Percentiles rank a stretch among this genome's conserved stretches.
These are phyloP conservation scores for Aquilaria yunnanensis DNA, from an alignment of 345 rosid species.

Conservation along the genomic window DNA sequence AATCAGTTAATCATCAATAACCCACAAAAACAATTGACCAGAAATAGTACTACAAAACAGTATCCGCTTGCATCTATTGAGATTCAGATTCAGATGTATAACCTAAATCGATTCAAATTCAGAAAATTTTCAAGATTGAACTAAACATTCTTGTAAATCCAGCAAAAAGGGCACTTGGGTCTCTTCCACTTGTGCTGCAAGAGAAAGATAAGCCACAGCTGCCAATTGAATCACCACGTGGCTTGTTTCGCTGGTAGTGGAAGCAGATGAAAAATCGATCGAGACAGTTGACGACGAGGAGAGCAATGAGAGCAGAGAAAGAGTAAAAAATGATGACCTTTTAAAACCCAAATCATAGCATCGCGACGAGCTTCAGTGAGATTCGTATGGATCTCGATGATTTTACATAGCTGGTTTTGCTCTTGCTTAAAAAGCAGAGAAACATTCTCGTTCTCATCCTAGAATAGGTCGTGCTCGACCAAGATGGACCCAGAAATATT, in stretches of 20 bases:
- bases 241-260: slow-evolving; percentile 36
- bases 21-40: slow-evolving; percentile 23
- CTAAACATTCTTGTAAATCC: slow-evolving; percentile 50
- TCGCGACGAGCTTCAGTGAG: slow-evolving; percentile 37
- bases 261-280: slow-evolving; percentile 50
- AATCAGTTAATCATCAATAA: background rate
- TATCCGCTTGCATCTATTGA: slow-evolving; percentile 39
- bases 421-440: slow-evolving; percentile 40
- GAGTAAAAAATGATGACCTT: slow-evolving; percentile 39
- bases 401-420: slow-evolving; percentile 21
- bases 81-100: slow-evolving; percentile 26
- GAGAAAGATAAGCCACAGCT: slow-evolving; percentile 68
- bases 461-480: slow-evolving; percentile 37
- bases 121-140: background rate
- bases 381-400: slow-evolving; percentile 19
- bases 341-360: slow-evolving; percentile 49
- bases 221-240: slow-evolving; percentile 58
- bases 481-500: slow-evolving; percentile 11
- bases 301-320: slow-evolving; percentile 49
- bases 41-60: slow-evolving; percentile 35
- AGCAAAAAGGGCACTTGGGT: slow-evolving; percentile 51
- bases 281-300: slow-evolving; percentile 60
- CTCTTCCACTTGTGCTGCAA: slow-evolving; percentile 68
- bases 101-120: background rate
- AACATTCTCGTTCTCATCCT: slow-evolving; percentile 58